Percentiles rank a stretch among this genome's conserved stretches.
These are phyloP conservation scores for Sclerotinia nivalis DNA, from an alignment of 2,329 filamentous ascomycete species.

Conservation along the genomic window DNA sequence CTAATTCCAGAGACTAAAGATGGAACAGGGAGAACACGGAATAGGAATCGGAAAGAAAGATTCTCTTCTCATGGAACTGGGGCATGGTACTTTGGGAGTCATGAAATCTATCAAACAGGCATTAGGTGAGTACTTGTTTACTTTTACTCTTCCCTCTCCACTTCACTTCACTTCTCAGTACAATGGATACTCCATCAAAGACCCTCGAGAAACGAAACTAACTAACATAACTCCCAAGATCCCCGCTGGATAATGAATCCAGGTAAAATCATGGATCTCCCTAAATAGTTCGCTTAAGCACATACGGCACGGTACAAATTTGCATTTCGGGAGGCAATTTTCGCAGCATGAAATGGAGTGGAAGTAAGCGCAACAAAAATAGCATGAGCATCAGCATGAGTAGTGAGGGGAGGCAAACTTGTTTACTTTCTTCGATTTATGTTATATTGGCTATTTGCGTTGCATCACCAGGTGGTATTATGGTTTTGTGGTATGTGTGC, in stretches of 20 bases:
- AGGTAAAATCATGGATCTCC: conserved; percentile 82
- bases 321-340: not conserved
- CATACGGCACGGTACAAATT: not conserved
- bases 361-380: not conserved
- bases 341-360: not conserved
- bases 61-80: conserved; percentile 75
- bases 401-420: not conserved
- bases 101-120: conserved; percentile 85
- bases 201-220: not conserved
- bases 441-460: not conserved
- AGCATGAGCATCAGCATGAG: not conserved
- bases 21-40: conserved; percentile 86
- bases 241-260: conserved; percentile 89
- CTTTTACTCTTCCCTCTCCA: not conserved
- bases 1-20: too few species aligned
- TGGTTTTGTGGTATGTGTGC: not conserved
- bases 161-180: not conserved
- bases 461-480: not conserved
- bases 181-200: not conserved
- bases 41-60: conserved; percentile 86
- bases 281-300: conserved; percentile 30
- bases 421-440: not conserved
- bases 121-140: conserved; percentile 44
- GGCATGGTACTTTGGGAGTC: conserved; percentile 74
- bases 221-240: conserved; percentile 48